Base-by-base conservation (phyloP, 2,329 filamentous ascomycete genomes). In the Tolypocladium ovalisporum region DNA sequence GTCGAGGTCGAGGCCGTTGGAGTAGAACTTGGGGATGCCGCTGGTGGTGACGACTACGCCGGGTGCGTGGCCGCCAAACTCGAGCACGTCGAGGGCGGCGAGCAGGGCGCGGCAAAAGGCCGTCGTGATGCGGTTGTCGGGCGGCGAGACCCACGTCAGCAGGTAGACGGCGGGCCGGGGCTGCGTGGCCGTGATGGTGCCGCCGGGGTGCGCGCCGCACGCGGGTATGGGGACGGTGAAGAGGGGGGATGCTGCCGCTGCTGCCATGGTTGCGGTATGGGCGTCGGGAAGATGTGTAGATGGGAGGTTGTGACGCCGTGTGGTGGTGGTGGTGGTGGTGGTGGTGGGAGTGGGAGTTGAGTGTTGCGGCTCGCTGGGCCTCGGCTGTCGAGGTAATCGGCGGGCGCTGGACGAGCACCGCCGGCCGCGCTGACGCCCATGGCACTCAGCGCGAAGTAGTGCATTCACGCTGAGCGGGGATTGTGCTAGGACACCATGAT, bases 41-140 rank as follows among this genome's bases (percentile, higher is more conserved):
- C 85, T 88, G 0, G 89, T 93, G 6, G 89, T 93, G 58, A 92
- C 76, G 17, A 94, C 78, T 7, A 92, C 88, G 55, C 89, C 89
- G n/a, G 81, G 80, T 0, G 81, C 77, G 65, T 87, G 78, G 53
- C 68, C 65, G 56, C 78, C 79, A 59, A 84, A 80, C 70, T 91
- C 86, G 65, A 94, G 74, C 27, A 89, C 83, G 73, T 94, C 88
- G 60, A 94, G 83, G 4, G 88, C 86, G 13, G 85, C 75, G 36
- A 89, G 75, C 40, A 93, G 71, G 15, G 88, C 79, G 58, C 80
- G 75, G 73, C 86, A 87, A 66, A 91, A 87, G 42, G 79, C 73
- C 1, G 84, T 83, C 1, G 84, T 86, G 52, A 93, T 79, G 40
- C 89, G 83, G 73, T 93, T 94, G 73, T 94, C 89, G 1, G 85